Evolutionary conservation across 2,329 filamentous ascomycete species (phyloP), one percentile per base, ranked within the genome.

Genomic region (Lecanicillium sp.): DNA sequence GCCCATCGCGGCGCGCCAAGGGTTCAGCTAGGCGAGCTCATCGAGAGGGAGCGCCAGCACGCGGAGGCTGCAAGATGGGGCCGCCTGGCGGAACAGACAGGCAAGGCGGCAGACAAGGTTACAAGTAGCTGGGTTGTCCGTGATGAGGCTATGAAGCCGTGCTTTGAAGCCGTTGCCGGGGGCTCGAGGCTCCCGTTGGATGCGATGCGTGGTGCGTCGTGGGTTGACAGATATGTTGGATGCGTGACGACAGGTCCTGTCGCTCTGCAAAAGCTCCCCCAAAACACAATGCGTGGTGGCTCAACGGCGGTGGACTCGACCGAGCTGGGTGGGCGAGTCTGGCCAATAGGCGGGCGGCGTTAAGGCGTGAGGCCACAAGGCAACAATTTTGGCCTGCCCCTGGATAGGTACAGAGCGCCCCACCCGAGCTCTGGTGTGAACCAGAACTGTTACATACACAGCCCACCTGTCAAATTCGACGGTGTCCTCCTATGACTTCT

Each of bases 1-100:
- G 60, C 58, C 60, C 60, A 64, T 64, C 49, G 51, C 57, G 57
- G 56, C 57, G 51, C 58, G 57, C 51, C 53, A 38, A 54, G 40
- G 34, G 48, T 49, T 55, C 51, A 55, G 51, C 49, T 53, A 54
- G 52, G 43, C 49, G 55, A 50, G 57, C 48, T 54, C 60, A 63
- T 63, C 47, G 59, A 61, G 60, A 51, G 57, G 48, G 46, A 45
- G 42, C 39, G 37, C 35, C 22, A 43, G 30, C 30, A 40, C 36
- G 41, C 32, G 41, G 29, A 32, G 41, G 33, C 37, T 19, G 41
- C 29, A 33, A 33, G 36, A 27, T 12, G 18, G 37, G 27, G 30
- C 15, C 29, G 45, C 39, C 44, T 42, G 45, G 45, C 42, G 42
- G 22, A 25, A 25, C 22, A 25, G 22, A 11, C 22, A 6, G 22